Evolutionary conservation across 2,329 filamentous ascomycete genomes (phyloP), one percentile per base, ranked within the genome.

Genomic region (Ophiostoma montium): DNA sequence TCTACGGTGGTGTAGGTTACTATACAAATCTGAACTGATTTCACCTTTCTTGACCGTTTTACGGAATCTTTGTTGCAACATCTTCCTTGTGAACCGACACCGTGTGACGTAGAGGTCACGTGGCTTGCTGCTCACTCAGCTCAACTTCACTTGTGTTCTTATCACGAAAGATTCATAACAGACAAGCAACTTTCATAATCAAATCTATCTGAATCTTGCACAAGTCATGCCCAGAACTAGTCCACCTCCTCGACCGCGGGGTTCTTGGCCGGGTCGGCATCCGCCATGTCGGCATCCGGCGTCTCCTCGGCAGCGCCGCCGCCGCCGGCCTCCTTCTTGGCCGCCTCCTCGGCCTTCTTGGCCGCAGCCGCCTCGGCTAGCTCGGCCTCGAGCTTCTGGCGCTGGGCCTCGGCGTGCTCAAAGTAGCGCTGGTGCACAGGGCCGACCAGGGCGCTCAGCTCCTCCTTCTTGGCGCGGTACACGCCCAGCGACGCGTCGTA

Each of bases 351-450:
- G 65, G 70, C 66, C 67, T 86, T 84, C 67, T 85, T 86, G 50
- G 84, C 82, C 58, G 83, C 82, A 63, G 79, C 79, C 67, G 86
- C 82, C 54, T 85, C 85, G 52, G 92, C 87, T 48, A 80, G 67
- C 67, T 77, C 82, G 51, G 90, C 86, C 62, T 87, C 78, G 38
- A 82, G 67, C 18, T 82, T 84, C 63, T 85, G 79, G 57, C 88
- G 84, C 69, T 95, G 87, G 53, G 81, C 78, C 68, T 95, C 86
- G 55, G 88, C 71, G 74, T 95, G 95, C 66, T 98, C 92, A 65
- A 90, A 89, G 75, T 95, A 87, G 58, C 90, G 85, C 72, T 95
- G 88, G 56, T 88, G 79, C 61, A 98, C 86, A 52, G 92, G 90
- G 15, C 89, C 92, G 43, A 88, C 86, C 60, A 95, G 76, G 57